Percentiles rank a stretch among this genome's conserved stretches.
Evolutionary conservation across 345 rosid species (phyloP).

Genomic region (Viola odorata): DNA sequence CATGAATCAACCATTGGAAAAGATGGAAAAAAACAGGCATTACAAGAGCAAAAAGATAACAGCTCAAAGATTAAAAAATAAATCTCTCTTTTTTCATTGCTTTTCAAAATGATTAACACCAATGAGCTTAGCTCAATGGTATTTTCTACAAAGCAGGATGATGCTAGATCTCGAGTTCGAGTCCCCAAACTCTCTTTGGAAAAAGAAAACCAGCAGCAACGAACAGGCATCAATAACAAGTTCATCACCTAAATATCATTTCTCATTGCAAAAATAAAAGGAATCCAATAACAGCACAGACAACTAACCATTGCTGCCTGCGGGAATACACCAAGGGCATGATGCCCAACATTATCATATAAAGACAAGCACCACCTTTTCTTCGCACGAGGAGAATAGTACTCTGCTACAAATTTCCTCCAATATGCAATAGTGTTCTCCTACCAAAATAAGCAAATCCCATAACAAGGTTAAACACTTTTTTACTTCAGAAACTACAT

Average conservation of each 20-base stretch:
- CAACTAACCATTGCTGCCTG: constrained; percentile 88
- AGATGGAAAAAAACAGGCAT: too few relatives aligned
- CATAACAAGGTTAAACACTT: constrained; percentile 5
- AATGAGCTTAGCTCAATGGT: too few relatives aligned
- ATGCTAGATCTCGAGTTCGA: too few relatives aligned
- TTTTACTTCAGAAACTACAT: constrained; percentile 8
- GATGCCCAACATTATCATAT: constrained; percentile 86
- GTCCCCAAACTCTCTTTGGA: too few relatives aligned
- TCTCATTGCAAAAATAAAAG: background rate
- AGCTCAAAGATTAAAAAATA: too few relatives aligned
- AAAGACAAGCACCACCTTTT: constrained; percentile 93
- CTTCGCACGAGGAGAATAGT: constrained; percentile 95
- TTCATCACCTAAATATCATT: background rate
- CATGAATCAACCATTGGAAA: background rate
- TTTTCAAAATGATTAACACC: too few relatives aligned
- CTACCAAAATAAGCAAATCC: constrained; percentile 36
- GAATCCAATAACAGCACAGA: constrained; percentile 4
- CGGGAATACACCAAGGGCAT: constrained; percentile 90
- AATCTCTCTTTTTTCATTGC: too few relatives aligned
- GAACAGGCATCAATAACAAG: background rate
- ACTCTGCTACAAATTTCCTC: constrained; percentile 91
- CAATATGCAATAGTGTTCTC: constrained; percentile 83
- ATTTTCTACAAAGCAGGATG: too few relatives aligned
- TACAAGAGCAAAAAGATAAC: too few relatives aligned
- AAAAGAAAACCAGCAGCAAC: background rate